A percentile compares a stretch with the other conserved stretches of the same genome.
These are phyloP conservation scores for Fraxinus paxiana DNA, from an alignment of 305 asterid species.

Conservation along the genomic window DNA sequence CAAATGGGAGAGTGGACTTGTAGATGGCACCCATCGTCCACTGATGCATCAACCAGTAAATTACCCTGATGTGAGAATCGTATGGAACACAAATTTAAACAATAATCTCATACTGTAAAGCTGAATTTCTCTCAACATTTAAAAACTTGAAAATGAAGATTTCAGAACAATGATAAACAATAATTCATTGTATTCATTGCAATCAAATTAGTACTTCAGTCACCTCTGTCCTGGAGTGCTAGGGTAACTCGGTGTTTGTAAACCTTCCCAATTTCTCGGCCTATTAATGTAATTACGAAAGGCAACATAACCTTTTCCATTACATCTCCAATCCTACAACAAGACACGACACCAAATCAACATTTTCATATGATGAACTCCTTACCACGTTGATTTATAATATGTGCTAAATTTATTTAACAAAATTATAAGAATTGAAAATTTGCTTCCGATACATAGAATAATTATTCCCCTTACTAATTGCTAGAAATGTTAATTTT, in stretches of 20 bases:
- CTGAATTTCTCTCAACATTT: slow-evolving; percentile 15
- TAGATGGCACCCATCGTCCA: slow-evolving; percentile 79
- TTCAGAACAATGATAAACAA: slow-evolving; percentile 8
- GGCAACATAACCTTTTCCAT: slow-evolving; percentile 85
- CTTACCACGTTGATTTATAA: background rate
- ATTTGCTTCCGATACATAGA: background rate
- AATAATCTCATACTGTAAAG: slow-evolving; percentile 34
- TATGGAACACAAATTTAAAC: slow-evolving; percentile 52
- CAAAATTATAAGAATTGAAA: background rate
- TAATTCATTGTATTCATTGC: slow-evolving; percentile 16
- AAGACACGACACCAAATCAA: slow-evolving; percentile 23
- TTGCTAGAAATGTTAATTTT: background rate
- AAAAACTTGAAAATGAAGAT: background rate
- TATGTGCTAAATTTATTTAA: background rate
- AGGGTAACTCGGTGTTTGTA: slow-evolving; percentile 46
- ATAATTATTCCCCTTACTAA: background rate
- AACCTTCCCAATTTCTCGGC: slow-evolving; percentile 71
- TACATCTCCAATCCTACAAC: slow-evolving; percentile 83
- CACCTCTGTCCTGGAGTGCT: slow-evolving; percentile 96
- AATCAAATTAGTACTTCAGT: slow-evolving; percentile 32
- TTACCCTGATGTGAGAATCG: slow-evolving; percentile 87
- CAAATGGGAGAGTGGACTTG: slow-evolving; percentile 57
- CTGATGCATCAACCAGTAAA: slow-evolving; percentile 98
- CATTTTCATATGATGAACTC: background rate
- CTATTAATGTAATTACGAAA: slow-evolving; percentile 78